Percentiles rank a stretch among this genome's conserved stretches.
These are phyloP conservation scores for Stevia rebaudiana DNA, from an alignment of 140 eudicot genomes.

Conservation along the genomic window DNA sequence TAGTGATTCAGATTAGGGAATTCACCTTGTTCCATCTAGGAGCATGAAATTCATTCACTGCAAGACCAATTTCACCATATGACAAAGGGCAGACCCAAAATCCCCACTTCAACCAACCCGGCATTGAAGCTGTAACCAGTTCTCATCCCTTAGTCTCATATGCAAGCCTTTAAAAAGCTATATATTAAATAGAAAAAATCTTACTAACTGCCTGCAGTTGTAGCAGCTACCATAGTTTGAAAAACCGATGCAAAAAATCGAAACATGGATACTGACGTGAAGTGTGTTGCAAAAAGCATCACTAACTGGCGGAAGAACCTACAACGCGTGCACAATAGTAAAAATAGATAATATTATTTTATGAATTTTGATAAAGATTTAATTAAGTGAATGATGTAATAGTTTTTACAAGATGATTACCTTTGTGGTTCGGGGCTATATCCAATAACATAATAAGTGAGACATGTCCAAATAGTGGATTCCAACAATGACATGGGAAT, in stretches of 20 bases:
- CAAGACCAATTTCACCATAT: slow-evolving; percentile 50
- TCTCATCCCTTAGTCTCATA: background rate
- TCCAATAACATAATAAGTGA: slow-evolving; percentile 57
- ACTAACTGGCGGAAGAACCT: slow-evolving; percentile 66
- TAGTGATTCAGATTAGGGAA: background rate
- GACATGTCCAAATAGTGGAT: slow-evolving; percentile 49
- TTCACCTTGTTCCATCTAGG: slow-evolving; percentile 55
- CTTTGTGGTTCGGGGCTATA: slow-evolving; percentile 58
- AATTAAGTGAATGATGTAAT: too few relatives aligned
- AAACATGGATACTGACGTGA: slow-evolving; percentile 55
- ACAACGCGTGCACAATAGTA: slow-evolving; percentile 6
- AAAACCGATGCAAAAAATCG: slow-evolving; percentile 51
- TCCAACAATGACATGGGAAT: slow-evolving; percentile 46
- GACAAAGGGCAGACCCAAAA: slow-evolving; percentile 46
- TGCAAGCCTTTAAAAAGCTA: too few relatives aligned
- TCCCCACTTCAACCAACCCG: slow-evolving; percentile 51
- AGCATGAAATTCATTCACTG: slow-evolving; percentile 48
- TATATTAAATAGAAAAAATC: slow-evolving; percentile 15
- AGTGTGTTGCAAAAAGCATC: slow-evolving; percentile 38
- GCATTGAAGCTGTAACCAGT: slow-evolving; percentile 37
- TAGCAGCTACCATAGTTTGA: slow-evolving; percentile 45
- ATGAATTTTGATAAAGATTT: too few relatives aligned
- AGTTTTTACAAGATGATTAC: slow-evolving; percentile 29
- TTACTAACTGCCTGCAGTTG: slow-evolving; percentile 49
- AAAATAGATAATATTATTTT: too few relatives aligned